Base-by-base conservation (phyloP, 73 alveolate genomes). In the Breviolum minutum region DNA sequence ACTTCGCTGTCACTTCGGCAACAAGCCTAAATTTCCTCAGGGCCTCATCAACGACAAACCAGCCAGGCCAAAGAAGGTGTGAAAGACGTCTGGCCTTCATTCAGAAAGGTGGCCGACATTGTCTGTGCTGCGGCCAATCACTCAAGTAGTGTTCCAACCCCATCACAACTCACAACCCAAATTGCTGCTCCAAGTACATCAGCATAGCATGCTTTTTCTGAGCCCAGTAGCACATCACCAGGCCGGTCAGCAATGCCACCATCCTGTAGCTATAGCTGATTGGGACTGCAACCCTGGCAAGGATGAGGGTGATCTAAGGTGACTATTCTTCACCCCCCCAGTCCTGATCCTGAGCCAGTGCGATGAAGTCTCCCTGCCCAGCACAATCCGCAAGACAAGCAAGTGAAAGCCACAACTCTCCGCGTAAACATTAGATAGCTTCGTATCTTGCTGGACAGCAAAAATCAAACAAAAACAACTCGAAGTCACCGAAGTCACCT, bases 181-280 rank as follows among this genome's bases (percentile, higher is more conserved):
- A 9, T 22, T 30, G 79, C 80, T 19, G 22, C 54, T 40, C 54
- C 54, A 40, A 40, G 54, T 40, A 83, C 32, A 48, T 13, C 70
- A 22, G 76, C 30, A 27, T 40, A 85, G 26, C 60, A 54, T 68
- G 10, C 27, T 13, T 40, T 16, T 16, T 14, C 74, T 63, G 95
- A 32, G 27, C 19, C 79, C 74, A 62, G 77, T 54, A 69, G 83
- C 86, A 95, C 99, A 99, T 99, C 99, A 27, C 99, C 99, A 61
- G 99, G 99, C 63, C 99, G 99, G 99, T 99, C 99, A 17, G 99
- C 99, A 30, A 99, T 99, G 66, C 99, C 99, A 71, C 99, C 99
- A 24, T 95, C 99, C 95, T 99, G 62, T 7, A 66, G 11, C 95
- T 99, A 6, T 7, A 66, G 11, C 77, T 22, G 8, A 68, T 68